A percentile compares a stretch with the other conserved stretches of the same genome.
Evolutionary conservation across 2,329 filamentous ascomycete species (phyloP).

Genomic region (Diaporthe humulicola): DNA sequence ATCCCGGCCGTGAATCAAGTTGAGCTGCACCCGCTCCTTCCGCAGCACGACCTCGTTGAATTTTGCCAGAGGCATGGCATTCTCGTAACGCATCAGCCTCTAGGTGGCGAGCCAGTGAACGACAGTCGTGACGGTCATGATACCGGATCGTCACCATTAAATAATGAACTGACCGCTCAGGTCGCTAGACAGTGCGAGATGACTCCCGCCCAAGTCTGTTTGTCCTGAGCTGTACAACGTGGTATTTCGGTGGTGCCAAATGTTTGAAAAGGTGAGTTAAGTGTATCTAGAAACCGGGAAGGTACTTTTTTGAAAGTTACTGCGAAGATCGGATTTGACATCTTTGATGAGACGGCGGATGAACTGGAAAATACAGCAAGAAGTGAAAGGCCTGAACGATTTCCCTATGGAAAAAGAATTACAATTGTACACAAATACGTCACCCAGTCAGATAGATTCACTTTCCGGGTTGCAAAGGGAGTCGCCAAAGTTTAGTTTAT

Average conservation of each 20-base stretch:
- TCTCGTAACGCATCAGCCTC: slow-evolving; percentile 67
- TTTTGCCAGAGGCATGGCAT: slow-evolving; percentile 52
- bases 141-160: slow-evolving; percentile 4
- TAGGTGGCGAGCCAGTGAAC: slow-evolving; percentile 50
- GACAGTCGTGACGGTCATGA: neutral
- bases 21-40: slow-evolving; percentile 79
- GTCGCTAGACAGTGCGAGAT: slow-evolving; percentile 43
- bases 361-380: no score
- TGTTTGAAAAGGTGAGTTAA: neutral
- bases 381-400: no score
- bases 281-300: neutral
- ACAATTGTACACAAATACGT: no score
- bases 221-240: slow-evolving; percentile 22
- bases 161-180: slow-evolving; percentile 42
- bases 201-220: slow-evolving; percentile 9
- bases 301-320: neutral
- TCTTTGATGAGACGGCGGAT: neutral
- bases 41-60: neutral
- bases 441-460: neutral
- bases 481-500: neutral
- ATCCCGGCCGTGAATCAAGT: slow-evolving; percentile 79
- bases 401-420: no score
- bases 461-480: neutral
- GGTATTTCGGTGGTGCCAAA: slow-evolving; percentile 14
- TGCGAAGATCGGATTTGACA: neutral